These are phyloP conservation scores for Boletus vinaceobasis DNA, from an alignment of 768 basidiomycete genomes.

Conservation along the genomic window DNA sequence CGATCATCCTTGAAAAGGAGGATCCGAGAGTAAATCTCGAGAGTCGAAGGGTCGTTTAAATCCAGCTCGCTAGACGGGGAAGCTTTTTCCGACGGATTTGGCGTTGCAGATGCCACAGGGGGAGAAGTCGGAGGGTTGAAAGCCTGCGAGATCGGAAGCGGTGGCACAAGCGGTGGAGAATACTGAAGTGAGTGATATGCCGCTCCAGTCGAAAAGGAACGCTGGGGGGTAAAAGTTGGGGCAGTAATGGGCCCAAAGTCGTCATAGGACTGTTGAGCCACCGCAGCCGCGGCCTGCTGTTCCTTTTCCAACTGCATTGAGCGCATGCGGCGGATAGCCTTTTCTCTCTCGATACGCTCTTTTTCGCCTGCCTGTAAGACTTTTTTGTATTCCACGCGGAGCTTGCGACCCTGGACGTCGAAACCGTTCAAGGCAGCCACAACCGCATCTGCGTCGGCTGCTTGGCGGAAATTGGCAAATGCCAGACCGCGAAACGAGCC, in stretches of 20 bases:
- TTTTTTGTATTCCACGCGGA: slow-evolving; percentile 99
- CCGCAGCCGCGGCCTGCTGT: slow-evolving; percentile 35
- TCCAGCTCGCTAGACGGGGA: slow-evolving; percentile 73
- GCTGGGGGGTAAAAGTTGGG: slow-evolving; percentile 63
- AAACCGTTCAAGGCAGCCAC: slow-evolving; percentile 96
- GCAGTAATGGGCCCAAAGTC: slow-evolving; percentile 63
- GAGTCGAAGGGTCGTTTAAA: slow-evolving; percentile 90
- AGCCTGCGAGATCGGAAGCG: slow-evolving; percentile 38
- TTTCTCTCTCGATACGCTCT: slow-evolving; percentile 97
- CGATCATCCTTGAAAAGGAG: slow-evolving; percentile 96
- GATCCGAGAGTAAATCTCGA: slow-evolving; percentile 97
- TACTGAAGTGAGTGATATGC: slow-evolving; percentile 62
- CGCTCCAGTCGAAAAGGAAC: slow-evolving; percentile 64
- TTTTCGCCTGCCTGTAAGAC: slow-evolving; percentile 99
- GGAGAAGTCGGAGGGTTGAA: slow-evolving; percentile 48
- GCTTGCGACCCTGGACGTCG: slow-evolving; percentile 93
- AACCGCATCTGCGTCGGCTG: slow-evolving; percentile 90
- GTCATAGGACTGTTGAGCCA: slow-evolving; percentile 53
- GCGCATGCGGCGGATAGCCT: slow-evolving; percentile 96
- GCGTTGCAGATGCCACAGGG: slow-evolving; percentile 54
- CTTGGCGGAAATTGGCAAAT: slow-evolving; percentile 95
- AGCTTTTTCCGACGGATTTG: slow-evolving; percentile 63
- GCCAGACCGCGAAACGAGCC: slow-evolving; percentile 96
- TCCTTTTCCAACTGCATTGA: slow-evolving; percentile 95
- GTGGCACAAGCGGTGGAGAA: slow-evolving; percentile 53